A percentile compares a stretch with the other conserved stretches of the same genome.
These are phyloP conservation scores for Mycena sanguinolenta DNA, from an alignment of 768 basidiomycete genomes.

Conservation along the genomic window DNA sequence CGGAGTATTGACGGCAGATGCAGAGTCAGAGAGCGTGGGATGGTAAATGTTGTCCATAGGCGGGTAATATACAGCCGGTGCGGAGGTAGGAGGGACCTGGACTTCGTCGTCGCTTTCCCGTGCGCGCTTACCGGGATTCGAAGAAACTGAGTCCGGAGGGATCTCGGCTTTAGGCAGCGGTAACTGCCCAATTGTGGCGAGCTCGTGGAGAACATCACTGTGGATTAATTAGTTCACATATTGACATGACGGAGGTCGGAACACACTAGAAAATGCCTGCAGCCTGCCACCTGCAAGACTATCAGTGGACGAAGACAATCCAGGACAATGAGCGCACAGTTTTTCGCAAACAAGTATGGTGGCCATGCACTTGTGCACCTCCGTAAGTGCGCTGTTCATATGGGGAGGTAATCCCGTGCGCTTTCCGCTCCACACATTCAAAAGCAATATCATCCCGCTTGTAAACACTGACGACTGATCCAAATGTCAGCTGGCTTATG, in stretches of 20 bases:
- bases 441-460: conserved; percentile 35
- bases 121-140: not conserved
- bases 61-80: not conserved
- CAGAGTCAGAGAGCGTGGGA: not conserved
- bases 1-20: not conserved
- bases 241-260: not conserved
- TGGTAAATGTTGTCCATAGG: not conserved
- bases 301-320: not conserved
- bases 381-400: conserved; percentile 42
- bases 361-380: conserved; percentile 57
- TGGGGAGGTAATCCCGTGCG: conserved; percentile 46
- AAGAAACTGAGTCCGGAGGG: not conserved
- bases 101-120: not conserved
- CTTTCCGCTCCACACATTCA: conserved; percentile 57
- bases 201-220: conserved; percentile 33
- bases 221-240: not conserved
- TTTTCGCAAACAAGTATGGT: conserved; percentile 42
- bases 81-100: not conserved
- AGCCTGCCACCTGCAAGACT: conserved; percentile 16
- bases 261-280: conserved; percentile 26
- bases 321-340: not conserved
- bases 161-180: conserved; percentile 19
- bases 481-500: not conserved
- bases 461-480: conserved; percentile 46
- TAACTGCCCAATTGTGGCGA: conserved; percentile 23